Percentiles rank a stretch among this genome's conserved stretches.
Evolutionary conservation across 768 basidiomycete species (phyloP).

Genomic region (Cystofilobasidium macerans): DNA sequence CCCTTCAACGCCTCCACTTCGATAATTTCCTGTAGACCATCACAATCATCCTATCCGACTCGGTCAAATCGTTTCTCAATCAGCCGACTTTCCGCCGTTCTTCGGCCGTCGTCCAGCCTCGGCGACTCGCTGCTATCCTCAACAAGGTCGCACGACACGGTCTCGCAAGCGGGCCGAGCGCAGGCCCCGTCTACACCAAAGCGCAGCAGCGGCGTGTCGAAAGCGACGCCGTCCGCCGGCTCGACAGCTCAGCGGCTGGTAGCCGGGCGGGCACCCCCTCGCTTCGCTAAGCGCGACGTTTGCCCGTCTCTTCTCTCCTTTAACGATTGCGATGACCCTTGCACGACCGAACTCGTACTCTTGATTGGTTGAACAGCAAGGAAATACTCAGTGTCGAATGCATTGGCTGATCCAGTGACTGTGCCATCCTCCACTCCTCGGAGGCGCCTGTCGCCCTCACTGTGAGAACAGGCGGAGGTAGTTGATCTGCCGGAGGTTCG

Average conservation of each 20-base stretch:
- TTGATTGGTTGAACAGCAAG: too few relatives aligned
- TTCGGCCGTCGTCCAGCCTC: slow-evolving; percentile 57
- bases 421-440: too few relatives aligned
- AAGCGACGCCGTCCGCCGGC: slow-evolving; percentile 15
- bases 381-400: too few relatives aligned
- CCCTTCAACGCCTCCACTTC: background rate
- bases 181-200: slow-evolving; percentile 57
- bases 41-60: slow-evolving; percentile 55
- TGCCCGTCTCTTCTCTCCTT: background rate
- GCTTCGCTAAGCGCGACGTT: background rate
- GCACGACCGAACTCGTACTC: too few relatives aligned
- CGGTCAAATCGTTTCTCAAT: slow-evolving; percentile 67
- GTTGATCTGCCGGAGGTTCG: too few relatives aligned
- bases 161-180: slow-evolving; percentile 49
- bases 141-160: slow-evolving; percentile 69
- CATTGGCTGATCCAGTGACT: too few relatives aligned
- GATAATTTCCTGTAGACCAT: too few relatives aligned
- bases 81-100: slow-evolving; percentile 50
- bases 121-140: slow-evolving; percentile 58
- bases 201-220: slow-evolving; percentile 47
- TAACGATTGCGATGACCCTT: slow-evolving; percentile 3
- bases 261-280: background rate
- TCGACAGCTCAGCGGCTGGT: background rate
- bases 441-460: too few relatives aligned
- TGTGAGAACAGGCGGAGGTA: too few relatives aligned